phyloP scores from a whole-genome alignment of 306 rosid species.

The Herpetospermum pedunculosum region DNA sequence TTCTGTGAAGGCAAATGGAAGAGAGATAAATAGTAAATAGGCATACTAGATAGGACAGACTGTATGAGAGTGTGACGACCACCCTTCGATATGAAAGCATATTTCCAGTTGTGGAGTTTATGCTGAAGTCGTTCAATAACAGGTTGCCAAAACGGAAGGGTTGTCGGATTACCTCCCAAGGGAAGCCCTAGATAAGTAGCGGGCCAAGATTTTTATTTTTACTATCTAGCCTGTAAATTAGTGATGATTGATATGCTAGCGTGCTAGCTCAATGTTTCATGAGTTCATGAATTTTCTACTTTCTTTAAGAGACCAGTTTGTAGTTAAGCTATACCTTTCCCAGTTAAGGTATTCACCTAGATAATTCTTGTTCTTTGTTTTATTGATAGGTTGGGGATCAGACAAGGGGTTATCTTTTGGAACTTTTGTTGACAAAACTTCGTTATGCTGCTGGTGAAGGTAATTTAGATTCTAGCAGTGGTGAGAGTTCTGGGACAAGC shows the following conservation, averaged over 20 bases:
- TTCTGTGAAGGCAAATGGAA: no score
- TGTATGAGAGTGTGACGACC: no score
- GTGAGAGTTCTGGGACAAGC: conserved; percentile 86
- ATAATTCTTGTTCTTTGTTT: conserved; percentile 19
- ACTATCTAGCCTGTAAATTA: background rate
- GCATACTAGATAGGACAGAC: no score
- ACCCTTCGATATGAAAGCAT: no score
- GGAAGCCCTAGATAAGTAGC: no score
- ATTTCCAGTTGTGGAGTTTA: no score
- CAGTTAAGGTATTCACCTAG: background rate
- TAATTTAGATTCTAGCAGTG: conserved; percentile 62
- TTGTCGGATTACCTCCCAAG: no score
- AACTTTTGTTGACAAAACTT: conserved; percentile 93
- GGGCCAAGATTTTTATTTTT: background rate
- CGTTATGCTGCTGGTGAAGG: conserved; percentile 98
- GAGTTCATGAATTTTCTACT: background rate
- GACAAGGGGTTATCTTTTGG: conserved; percentile 87
- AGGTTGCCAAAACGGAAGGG: no score
- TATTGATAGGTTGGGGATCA: conserved; percentile 86
- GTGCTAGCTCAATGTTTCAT: background rate
- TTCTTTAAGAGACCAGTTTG: background rate
- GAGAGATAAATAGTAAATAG: no score
- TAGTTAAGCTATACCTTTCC: background rate
- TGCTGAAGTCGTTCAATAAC: no score
- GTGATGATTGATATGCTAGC: background rate